Conservation (phyloP, 202 grass and related monocot species). For the Zizania palustris region DNA sequence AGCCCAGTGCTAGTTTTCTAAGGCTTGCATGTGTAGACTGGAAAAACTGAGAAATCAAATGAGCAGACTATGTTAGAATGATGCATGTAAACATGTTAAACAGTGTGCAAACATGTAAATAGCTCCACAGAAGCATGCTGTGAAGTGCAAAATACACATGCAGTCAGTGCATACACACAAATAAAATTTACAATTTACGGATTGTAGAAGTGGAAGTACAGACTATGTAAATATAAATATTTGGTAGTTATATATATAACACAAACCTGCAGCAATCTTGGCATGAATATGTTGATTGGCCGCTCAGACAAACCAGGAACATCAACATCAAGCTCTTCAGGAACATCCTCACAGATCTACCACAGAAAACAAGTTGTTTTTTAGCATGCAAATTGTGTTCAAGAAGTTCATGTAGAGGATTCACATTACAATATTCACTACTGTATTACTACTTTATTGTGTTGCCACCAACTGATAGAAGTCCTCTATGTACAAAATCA, state of each 20-base stretch:
- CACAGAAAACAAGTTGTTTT: slow-evolving; percentile 39
- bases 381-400: slow-evolving; percentile 32
- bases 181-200: slow-evolving; percentile 28
- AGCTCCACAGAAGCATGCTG: not conserved
- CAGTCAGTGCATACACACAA: slow-evolving; percentile 12
- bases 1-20: slow-evolving; percentile 87
- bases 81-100: not conserved
- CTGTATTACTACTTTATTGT: slow-evolving; percentile 16
- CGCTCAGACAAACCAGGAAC: slow-evolving; percentile 84
- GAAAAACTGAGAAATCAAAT: slow-evolving; percentile 66
- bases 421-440: not conserved
- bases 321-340: slow-evolving; percentile 92
- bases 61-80: not conserved
- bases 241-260: slow-evolving; percentile 9
- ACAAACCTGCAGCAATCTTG: slow-evolving; percentile 79
- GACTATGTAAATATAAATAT: not conserved
- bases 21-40: slow-evolving; percentile 82
- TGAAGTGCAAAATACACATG: not conserved
- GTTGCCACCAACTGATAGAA: not conserved
- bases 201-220: slow-evolving; percentile 1
- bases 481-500: not conserved
- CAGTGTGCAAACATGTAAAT: not conserved
- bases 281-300: slow-evolving; percentile 92
- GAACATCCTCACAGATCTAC: slow-evolving; percentile 97
- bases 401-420: not conserved